These are phyloP conservation scores for Fusarium floridanum DNA, from an alignment of 2,329 filamentous ascomycete species.

Conservation along the genomic window DNA sequence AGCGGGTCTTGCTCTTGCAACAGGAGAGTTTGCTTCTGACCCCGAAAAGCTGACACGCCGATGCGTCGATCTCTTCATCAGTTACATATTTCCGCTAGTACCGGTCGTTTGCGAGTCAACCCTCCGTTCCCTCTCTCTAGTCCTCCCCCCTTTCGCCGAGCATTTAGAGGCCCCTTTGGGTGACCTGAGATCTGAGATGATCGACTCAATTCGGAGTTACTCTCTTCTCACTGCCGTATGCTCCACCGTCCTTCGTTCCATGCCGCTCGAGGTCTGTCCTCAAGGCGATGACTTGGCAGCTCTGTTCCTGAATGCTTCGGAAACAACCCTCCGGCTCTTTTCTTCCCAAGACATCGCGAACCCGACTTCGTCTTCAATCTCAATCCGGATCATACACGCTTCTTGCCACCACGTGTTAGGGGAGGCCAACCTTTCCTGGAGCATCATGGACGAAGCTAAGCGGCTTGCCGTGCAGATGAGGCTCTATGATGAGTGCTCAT, in stretches of 20 bases:
- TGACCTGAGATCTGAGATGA: not conserved
- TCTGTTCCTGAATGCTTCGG: not conserved
- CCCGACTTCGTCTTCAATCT: not conserved
- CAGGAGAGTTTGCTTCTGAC: not conserved
- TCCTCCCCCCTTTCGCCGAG: not conserved
- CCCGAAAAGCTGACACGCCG: not conserved
- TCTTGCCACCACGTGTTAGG: not conserved
- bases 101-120: not conserved
- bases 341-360: not conserved
- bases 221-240: not conserved
- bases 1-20: not conserved
- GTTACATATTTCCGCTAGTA: not conserved
- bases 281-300: not conserved
- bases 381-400: not conserved
- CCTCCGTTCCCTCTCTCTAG: not conserved
- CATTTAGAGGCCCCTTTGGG: not conserved
- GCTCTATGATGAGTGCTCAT: constrained; percentile 14
- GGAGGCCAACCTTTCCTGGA: not conserved
- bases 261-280: not conserved
- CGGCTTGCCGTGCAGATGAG: constrained; percentile 14
- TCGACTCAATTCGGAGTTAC: not conserved
- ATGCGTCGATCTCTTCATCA: not conserved
- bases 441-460: constrained; percentile 10
- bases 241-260: not conserved
- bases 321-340: not conserved